A percentile compares a stretch with the other conserved stretches of the same genome.
Evolutionary conservation across 768 basidiomycete genomes (phyloP).

Genomic region (Tremella yokohamensis): DNA sequence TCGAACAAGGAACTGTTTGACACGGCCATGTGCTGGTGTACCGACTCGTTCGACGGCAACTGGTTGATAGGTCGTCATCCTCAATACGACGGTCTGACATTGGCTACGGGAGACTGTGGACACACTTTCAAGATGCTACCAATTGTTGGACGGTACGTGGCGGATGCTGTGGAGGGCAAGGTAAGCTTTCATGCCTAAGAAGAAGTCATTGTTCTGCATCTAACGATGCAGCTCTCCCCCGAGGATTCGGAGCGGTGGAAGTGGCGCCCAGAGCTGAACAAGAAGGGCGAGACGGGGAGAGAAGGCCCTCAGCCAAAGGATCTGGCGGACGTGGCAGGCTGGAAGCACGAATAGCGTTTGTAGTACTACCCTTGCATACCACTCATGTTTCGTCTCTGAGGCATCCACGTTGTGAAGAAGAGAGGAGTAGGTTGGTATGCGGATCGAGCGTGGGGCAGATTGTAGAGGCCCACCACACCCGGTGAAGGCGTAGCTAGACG

Average conservation of each 20-base stretch:
- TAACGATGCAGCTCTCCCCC: slow-evolving; percentile 7
- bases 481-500: no score
- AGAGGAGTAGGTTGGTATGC: no score
- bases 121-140: slow-evolving; percentile 47
- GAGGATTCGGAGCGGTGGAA: slow-evolving; percentile 13
- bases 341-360: slow-evolving; percentile 19
- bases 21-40: slow-evolving; percentile 46
- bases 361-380: no score
- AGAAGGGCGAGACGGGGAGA: slow-evolving; percentile 18
- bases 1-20: slow-evolving; percentile 20
- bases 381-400: no score
- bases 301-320: slow-evolving; percentile 28
- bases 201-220: neutral
- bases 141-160: slow-evolving; percentile 38
- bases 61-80: slow-evolving; percentile 45
- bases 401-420: no score
- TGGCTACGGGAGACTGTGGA: slow-evolving; percentile 45
- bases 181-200: neutral
- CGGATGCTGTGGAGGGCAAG: slow-evolving; percentile 42
- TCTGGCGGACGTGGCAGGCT: slow-evolving; percentile 31
- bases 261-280: slow-evolving; percentile 28
- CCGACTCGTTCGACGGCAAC: slow-evolving; percentile 42
- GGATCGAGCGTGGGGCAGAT: no score
- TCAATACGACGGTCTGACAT: slow-evolving; percentile 30
- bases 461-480: no score